Evolutionary conservation across 2,329 filamentous ascomycete genomes (phyloP).

Genomic region (Corniculantispora saksenae): DNA sequence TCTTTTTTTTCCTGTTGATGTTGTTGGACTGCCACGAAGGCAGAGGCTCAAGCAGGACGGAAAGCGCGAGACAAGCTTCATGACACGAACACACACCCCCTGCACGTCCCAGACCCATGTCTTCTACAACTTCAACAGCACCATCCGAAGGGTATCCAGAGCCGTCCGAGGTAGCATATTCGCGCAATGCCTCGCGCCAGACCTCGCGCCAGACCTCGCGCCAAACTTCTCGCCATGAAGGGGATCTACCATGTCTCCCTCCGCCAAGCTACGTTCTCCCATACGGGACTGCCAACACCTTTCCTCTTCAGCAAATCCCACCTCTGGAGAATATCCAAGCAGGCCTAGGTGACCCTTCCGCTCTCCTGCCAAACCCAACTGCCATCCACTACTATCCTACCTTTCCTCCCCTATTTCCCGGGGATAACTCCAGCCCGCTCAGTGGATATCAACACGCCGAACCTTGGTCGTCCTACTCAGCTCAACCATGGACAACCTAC

Average conservation of each 20-base stretch:
- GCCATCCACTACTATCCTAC: background rate
- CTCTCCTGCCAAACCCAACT: background rate
- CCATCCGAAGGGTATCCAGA: slow-evolving; percentile 6
- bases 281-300: background rate
- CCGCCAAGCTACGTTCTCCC: background rate
- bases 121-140: slow-evolving; percentile 8
- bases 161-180: background rate
- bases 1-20: too few relatives aligned
- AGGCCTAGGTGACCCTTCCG: background rate
- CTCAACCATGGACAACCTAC: too few relatives aligned
- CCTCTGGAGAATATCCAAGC: slow-evolving; percentile 6
- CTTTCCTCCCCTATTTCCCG: background rate
- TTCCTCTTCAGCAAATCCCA: background rate
- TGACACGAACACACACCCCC: too few relatives aligned
- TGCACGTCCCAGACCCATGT: too few relatives aligned
- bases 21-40: too few relatives aligned
- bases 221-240: slow-evolving; percentile 12
- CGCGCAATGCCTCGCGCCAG: slow-evolving; percentile 11
- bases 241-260: background rate
- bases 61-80: too few relatives aligned
- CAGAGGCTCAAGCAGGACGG: too few relatives aligned
- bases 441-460: too few relatives aligned
- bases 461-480: too few relatives aligned
- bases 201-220: too few relatives aligned
- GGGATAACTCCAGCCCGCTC: too few relatives aligned